These are phyloP conservation scores for Suillus clintonianus DNA, from an alignment of 768 basidiomycete species.

Conservation along the genomic window DNA sequence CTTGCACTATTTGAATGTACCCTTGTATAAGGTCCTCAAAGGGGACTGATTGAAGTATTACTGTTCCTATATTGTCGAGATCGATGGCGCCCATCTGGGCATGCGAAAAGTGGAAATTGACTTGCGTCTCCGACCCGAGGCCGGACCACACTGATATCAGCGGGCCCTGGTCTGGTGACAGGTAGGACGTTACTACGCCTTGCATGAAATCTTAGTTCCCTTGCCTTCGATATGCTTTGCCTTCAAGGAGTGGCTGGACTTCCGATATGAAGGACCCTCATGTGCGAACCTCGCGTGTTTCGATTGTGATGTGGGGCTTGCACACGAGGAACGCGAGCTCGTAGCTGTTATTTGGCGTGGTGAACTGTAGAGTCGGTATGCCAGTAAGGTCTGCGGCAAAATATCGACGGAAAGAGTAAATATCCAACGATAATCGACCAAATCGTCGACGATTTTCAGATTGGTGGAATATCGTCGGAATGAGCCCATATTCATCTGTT, in stretches of 20 bases:
- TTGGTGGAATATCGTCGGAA: no score
- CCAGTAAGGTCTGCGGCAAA: not conserved
- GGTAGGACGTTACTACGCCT: not conserved
- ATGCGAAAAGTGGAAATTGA: constrained; percentile 1
- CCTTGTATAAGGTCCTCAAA: not conserved
- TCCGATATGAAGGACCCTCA: constrained; percentile 17
- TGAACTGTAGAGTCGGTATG: constrained; percentile 2
- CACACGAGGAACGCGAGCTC: constrained; percentile 23
- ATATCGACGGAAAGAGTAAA: no score
- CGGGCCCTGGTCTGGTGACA: constrained; percentile 1
- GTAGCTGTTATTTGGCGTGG: constrained; percentile 12
- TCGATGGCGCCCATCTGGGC: not conserved
- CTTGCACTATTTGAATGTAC: constrained; percentile 6
- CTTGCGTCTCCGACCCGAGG: constrained; percentile 8
- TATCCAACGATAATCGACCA: no score
- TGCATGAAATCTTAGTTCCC: constrained; percentile 6
- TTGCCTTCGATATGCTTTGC: constrained; percentile 2
- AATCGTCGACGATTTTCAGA: no score
- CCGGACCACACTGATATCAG: not conserved
- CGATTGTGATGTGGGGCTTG: constrained; percentile 21
- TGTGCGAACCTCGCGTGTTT: constrained; percentile 23
- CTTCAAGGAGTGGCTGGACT: constrained; percentile 8
- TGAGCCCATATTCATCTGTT: no score
- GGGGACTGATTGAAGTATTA: not conserved
- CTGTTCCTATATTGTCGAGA: not conserved